These are phyloP conservation scores for Chionographis japonica DNA, from an alignment of 106 monocot genomes.

Conservation along the genomic window DNA sequence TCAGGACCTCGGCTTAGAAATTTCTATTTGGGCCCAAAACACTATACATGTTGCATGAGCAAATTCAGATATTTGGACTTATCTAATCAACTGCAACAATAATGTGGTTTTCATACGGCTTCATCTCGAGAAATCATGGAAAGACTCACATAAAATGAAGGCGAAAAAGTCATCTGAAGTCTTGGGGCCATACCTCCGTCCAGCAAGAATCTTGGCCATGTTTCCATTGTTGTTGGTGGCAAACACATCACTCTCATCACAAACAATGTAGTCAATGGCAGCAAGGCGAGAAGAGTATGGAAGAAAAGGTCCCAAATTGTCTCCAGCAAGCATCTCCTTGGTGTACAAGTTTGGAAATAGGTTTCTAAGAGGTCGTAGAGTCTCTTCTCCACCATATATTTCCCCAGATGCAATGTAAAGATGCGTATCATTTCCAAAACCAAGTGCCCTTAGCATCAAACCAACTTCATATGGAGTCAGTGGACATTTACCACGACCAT, in stretches of 20 bases:
- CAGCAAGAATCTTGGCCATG: constrained; percentile 98
- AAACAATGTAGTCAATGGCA: constrained; percentile 90
- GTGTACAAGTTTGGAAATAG: constrained; percentile 85
- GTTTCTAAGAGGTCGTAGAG: constrained; percentile 59
- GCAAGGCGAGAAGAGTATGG: constrained; percentile 82
- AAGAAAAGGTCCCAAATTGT: constrained; percentile 57
- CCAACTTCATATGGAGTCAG: constrained; percentile 90
- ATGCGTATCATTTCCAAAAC: constrained; percentile 73
- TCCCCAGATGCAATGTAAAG: constrained; percentile 93
- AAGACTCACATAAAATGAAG: not conserved
- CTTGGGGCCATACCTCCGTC: constrained; percentile 45
- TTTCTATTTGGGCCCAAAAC: too few species aligned
- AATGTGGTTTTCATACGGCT: too few species aligned
- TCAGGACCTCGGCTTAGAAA: too few species aligned
- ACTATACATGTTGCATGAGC: too few species aligned
- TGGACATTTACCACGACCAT: constrained; percentile 86
- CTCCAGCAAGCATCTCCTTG: constrained; percentile 69
- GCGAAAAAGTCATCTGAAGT: not conserved
- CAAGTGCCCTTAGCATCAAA: constrained; percentile 79
- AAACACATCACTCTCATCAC: constrained; percentile 90
- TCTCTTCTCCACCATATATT: constrained; percentile 83
- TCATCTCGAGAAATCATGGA: too few species aligned
- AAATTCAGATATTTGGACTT: too few species aligned
- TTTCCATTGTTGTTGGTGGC: constrained; percentile 98
- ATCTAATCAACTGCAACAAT: too few species aligned